Evolutionary conservation across 345 rosid genomes (phyloP).

Genomic region (Euphorbia pulcherrima): DNA sequence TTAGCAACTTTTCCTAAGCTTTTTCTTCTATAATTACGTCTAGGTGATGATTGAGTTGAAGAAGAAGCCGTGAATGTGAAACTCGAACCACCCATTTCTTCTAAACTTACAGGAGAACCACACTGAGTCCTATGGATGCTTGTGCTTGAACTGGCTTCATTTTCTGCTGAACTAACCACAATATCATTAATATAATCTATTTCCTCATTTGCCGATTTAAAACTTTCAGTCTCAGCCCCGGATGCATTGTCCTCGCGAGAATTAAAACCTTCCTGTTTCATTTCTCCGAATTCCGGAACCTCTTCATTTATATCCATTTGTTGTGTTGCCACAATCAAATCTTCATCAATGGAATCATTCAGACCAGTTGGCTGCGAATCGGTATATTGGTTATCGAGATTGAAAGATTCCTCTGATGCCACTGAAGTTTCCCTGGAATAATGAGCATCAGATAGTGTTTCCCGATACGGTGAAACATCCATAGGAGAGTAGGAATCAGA

Average conservation of each 20-base stretch:
- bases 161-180: constrained; percentile 47
- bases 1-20: constrained; percentile 35
- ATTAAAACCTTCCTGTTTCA: constrained; percentile 34
- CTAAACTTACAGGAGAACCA: constrained; percentile 33
- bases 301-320: constrained; percentile 58
- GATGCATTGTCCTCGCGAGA: constrained; percentile 48
- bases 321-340: constrained; percentile 52
- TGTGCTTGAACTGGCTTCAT: constrained; percentile 56
- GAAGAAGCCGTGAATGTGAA: constrained; percentile 78
- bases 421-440: constrained; percentile 51
- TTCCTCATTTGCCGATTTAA: constrained; percentile 79
- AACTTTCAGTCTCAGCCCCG: constrained; percentile 85
- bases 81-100: constrained; percentile 40
- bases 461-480: constrained; percentile 79
- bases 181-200: constrained; percentile 50
- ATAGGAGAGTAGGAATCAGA: constrained; percentile 69
- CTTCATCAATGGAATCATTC: constrained; percentile 50
- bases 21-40: constrained; percentile 49
- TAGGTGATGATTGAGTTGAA: constrained; percentile 41
- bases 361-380: constrained; percentile 34
- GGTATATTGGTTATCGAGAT: constrained; percentile 30
- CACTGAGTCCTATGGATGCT: constrained; percentile 27
- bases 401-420: constrained; percentile 52
- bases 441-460: constrained; percentile 34
- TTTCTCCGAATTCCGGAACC: constrained; percentile 24